These are phyloP conservation scores for Citrus medica DNA, from an alignment of 345 rosid genomes.

Conservation along the genomic window DNA sequence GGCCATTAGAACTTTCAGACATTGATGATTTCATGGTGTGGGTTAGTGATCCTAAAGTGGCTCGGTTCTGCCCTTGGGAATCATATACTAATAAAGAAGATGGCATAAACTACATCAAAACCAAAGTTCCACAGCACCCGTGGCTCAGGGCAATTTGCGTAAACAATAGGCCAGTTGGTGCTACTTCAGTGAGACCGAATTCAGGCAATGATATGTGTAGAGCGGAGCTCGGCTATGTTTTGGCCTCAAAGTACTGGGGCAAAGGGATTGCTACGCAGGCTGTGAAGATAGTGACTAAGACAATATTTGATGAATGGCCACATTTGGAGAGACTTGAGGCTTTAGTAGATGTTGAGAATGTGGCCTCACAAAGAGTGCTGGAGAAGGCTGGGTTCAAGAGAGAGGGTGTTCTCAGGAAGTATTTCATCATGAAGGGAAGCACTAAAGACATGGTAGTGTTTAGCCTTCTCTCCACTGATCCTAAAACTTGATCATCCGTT, in stretches of 20 bases:
- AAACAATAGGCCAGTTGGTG: constrained; percentile 46
- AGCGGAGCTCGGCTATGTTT: constrained; percentile 52
- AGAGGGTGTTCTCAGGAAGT: constrained; percentile 66
- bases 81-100: constrained; percentile 45
- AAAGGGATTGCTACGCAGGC: constrained; percentile 56
- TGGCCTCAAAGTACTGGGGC: constrained; percentile 54
- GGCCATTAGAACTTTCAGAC: constrained; percentile 42
- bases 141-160: constrained; percentile 65
- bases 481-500: not conserved
- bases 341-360: constrained; percentile 53
- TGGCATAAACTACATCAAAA: constrained; percentile 32
- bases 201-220: constrained; percentile 36
- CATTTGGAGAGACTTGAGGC: constrained; percentile 66
- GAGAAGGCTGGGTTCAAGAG: constrained; percentile 63
- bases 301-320: constrained; percentile 47
- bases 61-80: constrained; percentile 54
- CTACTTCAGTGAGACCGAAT: constrained; percentile 44
- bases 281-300: constrained; percentile 39
- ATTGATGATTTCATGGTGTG: constrained; percentile 65
- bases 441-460: constrained; percentile 55
- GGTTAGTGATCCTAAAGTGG: constrained; percentile 47
- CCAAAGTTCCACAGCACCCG: constrained; percentile 47
- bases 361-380: constrained; percentile 57
- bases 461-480: constrained; percentile 29
- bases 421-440: constrained; percentile 37